These are phyloP conservation scores for Macrolepiota dolichaula DNA, from an alignment of 768 basidiomycete genomes.

Conservation along the genomic window DNA sequence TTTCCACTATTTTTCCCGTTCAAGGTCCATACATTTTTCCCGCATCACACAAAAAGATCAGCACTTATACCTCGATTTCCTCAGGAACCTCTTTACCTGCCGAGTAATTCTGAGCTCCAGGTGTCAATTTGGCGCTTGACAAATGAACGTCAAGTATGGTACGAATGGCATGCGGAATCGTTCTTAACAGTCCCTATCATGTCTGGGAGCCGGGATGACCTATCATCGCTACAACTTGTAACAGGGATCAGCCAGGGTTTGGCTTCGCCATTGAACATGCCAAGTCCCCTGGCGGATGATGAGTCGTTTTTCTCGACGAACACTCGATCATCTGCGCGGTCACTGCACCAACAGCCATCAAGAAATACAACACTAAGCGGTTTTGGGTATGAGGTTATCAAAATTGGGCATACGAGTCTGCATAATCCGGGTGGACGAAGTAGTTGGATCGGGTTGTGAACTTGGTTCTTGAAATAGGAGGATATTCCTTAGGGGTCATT, in stretches of 20 bases:
- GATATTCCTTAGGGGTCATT: neutral
- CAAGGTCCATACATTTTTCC: constrained; percentile 48
- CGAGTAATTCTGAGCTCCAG: constrained; percentile 87
- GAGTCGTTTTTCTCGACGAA: constrained; percentile 31
- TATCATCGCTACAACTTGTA: constrained; percentile 16
- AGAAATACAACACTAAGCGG: neutral
- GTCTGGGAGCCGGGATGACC: constrained; percentile 27
- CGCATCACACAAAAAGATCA: constrained; percentile 1
- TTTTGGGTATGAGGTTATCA: constrained; percentile 51
- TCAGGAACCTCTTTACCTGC: constrained; percentile 91
- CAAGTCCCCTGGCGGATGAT: constrained; percentile 72
- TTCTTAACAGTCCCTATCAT: constrained; percentile 65
- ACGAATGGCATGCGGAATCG: constrained; percentile 97
- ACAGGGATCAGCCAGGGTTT: constrained; percentile 12
- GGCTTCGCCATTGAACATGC: constrained; percentile 25
- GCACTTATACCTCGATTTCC: neutral
- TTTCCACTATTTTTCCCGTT: constrained; percentile 97
- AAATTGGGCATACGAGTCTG: constrained; percentile 91
- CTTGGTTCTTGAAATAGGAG: neutral
- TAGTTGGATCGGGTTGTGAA: constrained; percentile 85
- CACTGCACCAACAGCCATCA: neutral
- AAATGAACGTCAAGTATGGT: constrained; percentile 90
- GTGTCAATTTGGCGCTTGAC: constrained; percentile 95
- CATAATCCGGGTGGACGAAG: constrained; percentile 90
- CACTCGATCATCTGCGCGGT: neutral